Conservation (phyloP, 768 basidiomycete species). For the Dendrothele bispora region DNA sequence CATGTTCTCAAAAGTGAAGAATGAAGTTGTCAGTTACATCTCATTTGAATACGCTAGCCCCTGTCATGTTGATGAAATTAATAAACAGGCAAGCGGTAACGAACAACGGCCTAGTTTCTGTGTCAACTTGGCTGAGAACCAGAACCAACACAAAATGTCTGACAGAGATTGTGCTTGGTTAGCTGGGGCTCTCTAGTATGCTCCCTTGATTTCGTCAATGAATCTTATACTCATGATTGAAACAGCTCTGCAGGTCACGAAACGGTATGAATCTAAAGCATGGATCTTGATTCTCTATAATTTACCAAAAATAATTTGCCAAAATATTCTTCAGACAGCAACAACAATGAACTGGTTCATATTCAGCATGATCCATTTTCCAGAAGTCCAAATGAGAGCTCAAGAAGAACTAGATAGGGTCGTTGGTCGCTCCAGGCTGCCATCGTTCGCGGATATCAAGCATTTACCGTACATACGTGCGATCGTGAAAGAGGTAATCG, state of each 20-base stretch:
- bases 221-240: not conserved
- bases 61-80: too few species aligned
- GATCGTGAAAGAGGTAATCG: constrained; percentile 35
- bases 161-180: not conserved
- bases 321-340: constrained; percentile 30
- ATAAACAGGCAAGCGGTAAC: too few species aligned
- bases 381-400: constrained; percentile 31
- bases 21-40: too few species aligned
- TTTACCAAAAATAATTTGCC: not conserved
- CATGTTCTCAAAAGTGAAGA: too few species aligned
- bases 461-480: constrained; percentile 34
- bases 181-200: constrained; percentile 1
- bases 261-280: too few species aligned
- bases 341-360: constrained; percentile 31
- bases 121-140: too few species aligned
- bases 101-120: too few species aligned
- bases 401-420: constrained; percentile 38
- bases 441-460: constrained; percentile 29
- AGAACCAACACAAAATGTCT: too few species aligned
- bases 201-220: constrained; percentile 2
- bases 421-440: constrained; percentile 30
- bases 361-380: constrained; percentile 34
- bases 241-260: not conserved
- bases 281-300: constrained; percentile 1
- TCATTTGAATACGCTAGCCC: too few species aligned